These are phyloP conservation scores for Termitomyces sp. DNA, from an alignment of 768 basidiomycete genomes.

Conservation along the genomic window DNA sequence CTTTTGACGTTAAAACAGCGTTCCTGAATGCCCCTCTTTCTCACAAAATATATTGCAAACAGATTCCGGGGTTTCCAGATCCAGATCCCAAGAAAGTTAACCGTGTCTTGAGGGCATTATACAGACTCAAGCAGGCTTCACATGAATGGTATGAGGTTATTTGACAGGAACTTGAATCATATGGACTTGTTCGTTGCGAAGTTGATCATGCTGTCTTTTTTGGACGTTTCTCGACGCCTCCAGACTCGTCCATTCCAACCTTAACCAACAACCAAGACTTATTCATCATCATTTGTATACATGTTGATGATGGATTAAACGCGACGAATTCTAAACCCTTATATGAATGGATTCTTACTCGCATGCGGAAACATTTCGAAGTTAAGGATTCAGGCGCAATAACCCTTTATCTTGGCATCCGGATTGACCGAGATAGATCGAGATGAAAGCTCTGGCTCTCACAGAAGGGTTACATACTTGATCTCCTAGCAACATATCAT, in stretches of 20 bases:
- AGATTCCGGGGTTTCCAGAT: background rate
- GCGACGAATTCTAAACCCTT: background rate
- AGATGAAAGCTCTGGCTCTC: background rate
- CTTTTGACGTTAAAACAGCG: too few relatives aligned
- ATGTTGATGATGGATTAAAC: background rate
- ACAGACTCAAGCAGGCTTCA: background rate
- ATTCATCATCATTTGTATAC: background rate
- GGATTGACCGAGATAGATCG: background rate
- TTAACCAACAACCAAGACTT: too few relatives aligned
- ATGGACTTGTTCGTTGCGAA: background rate
- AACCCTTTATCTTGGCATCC: background rate
- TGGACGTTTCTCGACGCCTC: background rate
- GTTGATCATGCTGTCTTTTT: background rate
- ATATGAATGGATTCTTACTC: background rate
- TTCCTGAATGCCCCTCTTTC: too few relatives aligned
- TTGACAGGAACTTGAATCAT: background rate
- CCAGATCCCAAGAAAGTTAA: background rate
- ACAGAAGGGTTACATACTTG: background rate
- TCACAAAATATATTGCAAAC: background rate
- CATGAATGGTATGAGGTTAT: background rate
- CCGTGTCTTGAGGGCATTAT: background rate
- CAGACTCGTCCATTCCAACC: too few relatives aligned
- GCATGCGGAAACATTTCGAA: background rate
- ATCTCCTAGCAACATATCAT: background rate
- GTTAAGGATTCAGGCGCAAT: background rate